A percentile compares a stretch with the other conserved stretches of the same genome.
Conservation (phyloP, 345 rosid species). For the Nephelium lappaceum region DNA sequence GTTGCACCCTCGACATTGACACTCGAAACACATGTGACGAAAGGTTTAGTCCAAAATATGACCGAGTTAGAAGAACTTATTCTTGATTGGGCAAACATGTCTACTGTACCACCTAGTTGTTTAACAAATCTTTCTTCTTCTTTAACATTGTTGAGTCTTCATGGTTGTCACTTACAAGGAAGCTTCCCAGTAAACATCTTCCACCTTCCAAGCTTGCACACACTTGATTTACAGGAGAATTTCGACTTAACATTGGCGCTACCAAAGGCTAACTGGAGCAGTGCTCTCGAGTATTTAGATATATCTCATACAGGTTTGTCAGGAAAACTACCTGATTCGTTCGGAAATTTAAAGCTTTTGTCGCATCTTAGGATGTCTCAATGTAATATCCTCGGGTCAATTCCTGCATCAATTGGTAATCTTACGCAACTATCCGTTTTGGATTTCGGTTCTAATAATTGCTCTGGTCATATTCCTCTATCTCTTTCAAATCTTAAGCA, state of each 20-base stretch:
- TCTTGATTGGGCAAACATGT: background rate
- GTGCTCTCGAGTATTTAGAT: no score
- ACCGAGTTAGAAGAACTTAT: background rate
- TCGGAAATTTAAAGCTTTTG: no score
- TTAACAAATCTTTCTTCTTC: conserved; percentile 5
- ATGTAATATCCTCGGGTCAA: no score
- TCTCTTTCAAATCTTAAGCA: conserved; percentile 4
- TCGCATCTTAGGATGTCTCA: no score
- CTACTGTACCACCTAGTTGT: background rate
- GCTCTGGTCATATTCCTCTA: conserved; percentile 26
- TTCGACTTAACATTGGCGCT: no score
- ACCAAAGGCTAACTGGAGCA: no score
- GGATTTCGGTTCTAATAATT: background rate
- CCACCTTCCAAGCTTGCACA: background rate
- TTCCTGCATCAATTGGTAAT: no score
- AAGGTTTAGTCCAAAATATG: background rate
- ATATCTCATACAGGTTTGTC: no score
- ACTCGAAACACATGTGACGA: background rate
- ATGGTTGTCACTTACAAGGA: background rate
- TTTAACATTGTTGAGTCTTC: background rate
- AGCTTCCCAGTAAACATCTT: background rate
- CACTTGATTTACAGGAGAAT: no score
- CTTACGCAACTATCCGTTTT: no score
- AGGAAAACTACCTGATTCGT: no score
- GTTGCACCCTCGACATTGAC: background rate